These are phyloP conservation scores for Reutealis trisperma DNA, from an alignment of 345 rosid genomes.

Conservation along the genomic window DNA sequence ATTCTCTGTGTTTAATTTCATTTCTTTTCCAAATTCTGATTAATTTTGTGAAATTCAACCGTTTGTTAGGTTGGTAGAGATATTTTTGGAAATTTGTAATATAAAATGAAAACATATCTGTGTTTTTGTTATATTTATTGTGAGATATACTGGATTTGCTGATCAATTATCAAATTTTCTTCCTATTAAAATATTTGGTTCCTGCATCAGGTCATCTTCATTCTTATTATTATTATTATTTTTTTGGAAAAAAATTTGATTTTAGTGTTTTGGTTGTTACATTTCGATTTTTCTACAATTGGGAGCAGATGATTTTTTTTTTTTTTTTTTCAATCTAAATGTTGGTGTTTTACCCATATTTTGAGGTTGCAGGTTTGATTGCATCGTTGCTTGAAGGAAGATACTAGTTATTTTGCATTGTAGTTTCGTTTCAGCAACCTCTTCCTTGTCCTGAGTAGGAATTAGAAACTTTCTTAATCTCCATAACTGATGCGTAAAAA, in stretches of 20 bases:
- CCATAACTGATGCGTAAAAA: not conserved
- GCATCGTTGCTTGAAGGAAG: not conserved
- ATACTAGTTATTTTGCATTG: not conserved
- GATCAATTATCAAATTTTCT: not conserved
- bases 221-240: not conserved
- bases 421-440: not conserved
- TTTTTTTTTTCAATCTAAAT: not conserved
- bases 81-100: not conserved
- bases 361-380: not conserved
- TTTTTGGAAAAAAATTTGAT: not conserved
- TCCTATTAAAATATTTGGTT: not conserved
- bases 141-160: constrained; percentile 1
- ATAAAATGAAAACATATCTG: not conserved
- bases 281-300: not conserved
- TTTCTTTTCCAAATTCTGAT: no score
- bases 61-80: not conserved
- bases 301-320: not conserved
- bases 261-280: not conserved
- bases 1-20: not conserved
- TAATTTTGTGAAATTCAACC: no score
- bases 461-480: not conserved
- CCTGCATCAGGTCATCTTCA: not conserved
- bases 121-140: constrained; percentile 1
- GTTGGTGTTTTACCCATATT: not conserved
- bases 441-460: not conserved